Evolutionary conservation across 1,139 yeast species (phyloP).

Genomic region (Petasospora fabianii): DNA sequence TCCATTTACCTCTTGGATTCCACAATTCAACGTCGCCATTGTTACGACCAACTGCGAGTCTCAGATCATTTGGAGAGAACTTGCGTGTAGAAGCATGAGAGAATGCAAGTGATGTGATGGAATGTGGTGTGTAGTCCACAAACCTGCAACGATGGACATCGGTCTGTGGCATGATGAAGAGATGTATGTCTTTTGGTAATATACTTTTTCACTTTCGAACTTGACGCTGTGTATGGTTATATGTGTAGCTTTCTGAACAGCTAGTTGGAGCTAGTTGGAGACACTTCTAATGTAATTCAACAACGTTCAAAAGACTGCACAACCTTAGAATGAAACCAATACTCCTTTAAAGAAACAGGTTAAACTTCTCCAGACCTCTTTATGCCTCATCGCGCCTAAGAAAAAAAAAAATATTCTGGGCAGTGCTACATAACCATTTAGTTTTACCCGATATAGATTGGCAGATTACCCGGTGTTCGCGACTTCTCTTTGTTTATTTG

Average conservation of each 20-base stretch:
- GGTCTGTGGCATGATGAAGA: conserved; percentile 32
- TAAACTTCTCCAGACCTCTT: no score
- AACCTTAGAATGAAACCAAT: no score
- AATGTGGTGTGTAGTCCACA: conserved; percentile 84
- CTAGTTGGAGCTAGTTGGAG: no score
- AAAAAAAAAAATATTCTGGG: conserved; percentile 7
- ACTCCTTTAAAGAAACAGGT: neutral
- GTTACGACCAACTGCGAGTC: conserved; percentile 88
- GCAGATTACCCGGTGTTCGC: conserved; percentile 9
- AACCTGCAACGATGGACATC: conserved; percentile 90
- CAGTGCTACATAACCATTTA: conserved; percentile 5
- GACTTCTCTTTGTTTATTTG: conserved; percentile 1
- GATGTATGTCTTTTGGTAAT: no score
- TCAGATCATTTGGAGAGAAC: conserved; percentile 56
- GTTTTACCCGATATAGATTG: neutral
- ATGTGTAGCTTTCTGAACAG: no score
- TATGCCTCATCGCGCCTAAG: conserved; percentile 10
- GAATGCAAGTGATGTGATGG: conserved; percentile 80
- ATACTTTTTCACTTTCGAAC: no score
- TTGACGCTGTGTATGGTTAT: no score
- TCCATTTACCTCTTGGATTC: conserved; percentile 74
- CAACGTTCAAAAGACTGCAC: no score
- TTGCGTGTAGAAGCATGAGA: conserved; percentile 55
- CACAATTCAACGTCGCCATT: conserved; percentile 96
- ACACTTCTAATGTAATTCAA: no score